Evolutionary conservation across 2,329 filamentous ascomycete species (phyloP), one percentile per base, ranked within the genome.

Genomic region (Fusarium sp.): DNA sequence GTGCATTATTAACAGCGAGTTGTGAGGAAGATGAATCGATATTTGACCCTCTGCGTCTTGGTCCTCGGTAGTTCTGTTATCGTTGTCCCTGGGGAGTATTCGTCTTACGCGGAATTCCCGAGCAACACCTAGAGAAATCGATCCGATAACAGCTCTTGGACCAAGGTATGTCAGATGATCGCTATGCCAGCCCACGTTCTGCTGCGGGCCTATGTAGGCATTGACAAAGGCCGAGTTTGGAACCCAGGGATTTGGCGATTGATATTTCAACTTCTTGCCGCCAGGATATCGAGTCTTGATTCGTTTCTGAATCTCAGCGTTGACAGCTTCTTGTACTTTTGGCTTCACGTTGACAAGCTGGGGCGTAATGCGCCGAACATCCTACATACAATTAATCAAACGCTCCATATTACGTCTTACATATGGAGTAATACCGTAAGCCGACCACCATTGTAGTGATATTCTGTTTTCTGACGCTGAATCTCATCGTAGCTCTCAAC

Each of bases 191-290:
- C 96, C 96, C 1, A 98, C 94, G 65, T 86, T 93, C 81, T 98
- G 89, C 13, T 89, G 85, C 0, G 89, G 90, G 0, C 94, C 94
- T 73, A 90, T 85, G 78, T 99, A 99, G 82, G 93, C 97, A 78
- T 99, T 99, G 18, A 97, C 94, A 75, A 98, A 95, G 0, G 94
- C 93, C 0, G 93, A 93, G 76, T 98, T 98, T 12, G 95, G 93
- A 11, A 83, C 83, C 94, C 95, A 98, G 1, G 85, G 80, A 0
- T 86, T 79, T 0, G 93, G 87, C 0, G 90, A 92, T 75, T 98
- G 94, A 72, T 92, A 90, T 72, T 86, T 90, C 28, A 98, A 86
- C 78, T 95, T 97, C 78, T 88, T 85, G 14, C 90, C 89, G 20
- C 82, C 82, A 0, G 92, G 90, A 64, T 96, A 93, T 57, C 86